A percentile compares a stretch with the other conserved stretches of the same genome.
Conservation (phyloP, 2,329 filamentous ascomycete genomes). For the Thielaviopsis ethacetica region DNA sequence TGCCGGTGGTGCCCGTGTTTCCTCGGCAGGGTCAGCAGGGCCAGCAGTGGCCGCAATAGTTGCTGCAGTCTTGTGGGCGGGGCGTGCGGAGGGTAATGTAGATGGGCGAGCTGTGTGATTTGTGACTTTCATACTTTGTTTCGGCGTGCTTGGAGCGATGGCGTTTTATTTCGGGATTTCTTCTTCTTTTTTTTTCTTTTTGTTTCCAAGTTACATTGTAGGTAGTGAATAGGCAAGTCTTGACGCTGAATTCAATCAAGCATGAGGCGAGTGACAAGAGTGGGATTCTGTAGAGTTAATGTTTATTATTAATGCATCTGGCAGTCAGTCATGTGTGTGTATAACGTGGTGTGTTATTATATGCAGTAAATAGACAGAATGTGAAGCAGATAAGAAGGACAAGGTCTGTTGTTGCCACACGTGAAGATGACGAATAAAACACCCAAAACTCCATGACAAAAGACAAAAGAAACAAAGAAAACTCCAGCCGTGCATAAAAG, state of each 20-base stretch:
- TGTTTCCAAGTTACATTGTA: not conserved
- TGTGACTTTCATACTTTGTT: not conserved
- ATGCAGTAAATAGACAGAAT: not conserved
- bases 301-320: not conserved
- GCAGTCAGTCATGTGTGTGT: not conserved
- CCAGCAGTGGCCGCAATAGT: constrained; percentile 38
- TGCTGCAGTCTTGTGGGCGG: not conserved
- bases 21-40: constrained; percentile 56
- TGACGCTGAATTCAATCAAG: not conserved
- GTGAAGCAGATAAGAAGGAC: not conserved
- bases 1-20: constrained; percentile 72
- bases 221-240: not conserved
- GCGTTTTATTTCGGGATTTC: constrained; percentile 7
- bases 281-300: not conserved
- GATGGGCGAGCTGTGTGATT: not conserved
- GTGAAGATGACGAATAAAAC: not conserved
- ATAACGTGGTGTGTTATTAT: no score
- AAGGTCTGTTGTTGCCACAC: not conserved
- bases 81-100: not conserved
- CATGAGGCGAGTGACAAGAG: not conserved
- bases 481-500: not conserved
- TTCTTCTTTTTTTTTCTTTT: not conserved
- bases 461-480: not conserved
- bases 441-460: not conserved
- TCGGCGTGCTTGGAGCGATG: constrained; percentile 4